Conservation (phyloP, 2,329 filamentous ascomycete species). For the Colletotrichum sansevieriae region DNA sequence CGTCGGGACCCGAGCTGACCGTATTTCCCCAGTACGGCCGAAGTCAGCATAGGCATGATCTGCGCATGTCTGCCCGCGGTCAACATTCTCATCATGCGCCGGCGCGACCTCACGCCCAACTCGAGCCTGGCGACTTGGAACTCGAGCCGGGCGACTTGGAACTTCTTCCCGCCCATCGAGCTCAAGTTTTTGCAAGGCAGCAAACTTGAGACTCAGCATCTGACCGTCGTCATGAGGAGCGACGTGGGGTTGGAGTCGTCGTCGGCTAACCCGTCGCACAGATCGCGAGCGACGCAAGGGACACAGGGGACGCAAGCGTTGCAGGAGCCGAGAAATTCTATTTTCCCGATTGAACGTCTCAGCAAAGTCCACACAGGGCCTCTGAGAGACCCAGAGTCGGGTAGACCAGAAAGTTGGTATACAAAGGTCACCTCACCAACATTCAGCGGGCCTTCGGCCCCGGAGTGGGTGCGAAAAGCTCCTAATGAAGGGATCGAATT, state of each 20-base stretch:
- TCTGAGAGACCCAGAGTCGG: not conserved
- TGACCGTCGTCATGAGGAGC: not conserved
- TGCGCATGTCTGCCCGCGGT: conserved; percentile 49
- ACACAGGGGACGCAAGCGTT: not conserved
- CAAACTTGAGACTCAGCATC: conserved; percentile 25
- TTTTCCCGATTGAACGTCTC: conserved; percentile 16
- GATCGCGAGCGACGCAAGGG: not conserved
- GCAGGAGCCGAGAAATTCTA: not conserved
- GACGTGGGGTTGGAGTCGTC: not conserved
- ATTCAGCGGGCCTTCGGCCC: conserved; percentile 9
- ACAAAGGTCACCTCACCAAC: conserved; percentile 15
- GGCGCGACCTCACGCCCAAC: not conserved
- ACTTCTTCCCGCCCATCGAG: conserved; percentile 7
- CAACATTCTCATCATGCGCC: conserved; percentile 37
- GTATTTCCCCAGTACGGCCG: conserved; percentile 44
- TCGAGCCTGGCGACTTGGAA: not conserved
- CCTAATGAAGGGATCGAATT: not conserved
- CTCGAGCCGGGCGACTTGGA: not conserved
- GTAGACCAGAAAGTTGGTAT: conserved; percentile 9
- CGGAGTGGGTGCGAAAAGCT: conserved; percentile 15
- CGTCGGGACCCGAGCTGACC: not conserved
- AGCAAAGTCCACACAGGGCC: not conserved
- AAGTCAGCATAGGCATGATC: conserved; percentile 49
- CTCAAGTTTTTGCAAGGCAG: conserved; percentile 33
- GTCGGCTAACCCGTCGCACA: not conserved